Evolutionary conservation across 2,329 filamentous ascomycete genomes (phyloP), one percentile per base, ranked within the genome.

Genomic region (Penicillium digitatum): DNA sequence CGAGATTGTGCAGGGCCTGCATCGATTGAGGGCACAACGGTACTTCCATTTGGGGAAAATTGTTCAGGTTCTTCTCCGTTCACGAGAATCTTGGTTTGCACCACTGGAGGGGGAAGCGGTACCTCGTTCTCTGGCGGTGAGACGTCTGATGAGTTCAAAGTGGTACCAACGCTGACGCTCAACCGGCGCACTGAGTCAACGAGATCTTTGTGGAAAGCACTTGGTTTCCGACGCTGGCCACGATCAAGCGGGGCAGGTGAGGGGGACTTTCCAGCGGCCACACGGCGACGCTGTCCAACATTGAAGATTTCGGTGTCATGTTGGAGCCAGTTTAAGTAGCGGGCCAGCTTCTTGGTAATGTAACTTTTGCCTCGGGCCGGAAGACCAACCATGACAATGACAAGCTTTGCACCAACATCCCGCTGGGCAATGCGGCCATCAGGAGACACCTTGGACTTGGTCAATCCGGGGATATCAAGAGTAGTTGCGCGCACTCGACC

Each of bases 281-380:
- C 84, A 65, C 94, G 87, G 66, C 94, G 83, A 68, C 91, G 83
- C 73, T 96, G 93, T 57, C 94, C 94, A 35, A 99, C 94, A 67
- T 99, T 99, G 83, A 99, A 99, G 65, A 99, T 96, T 63, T 82
- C 84, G 12, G 92, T 94, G 68, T 96, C 90, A 74, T 99, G 93
- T 70, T 99, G 94, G 68, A 96, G 86, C 94, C 94, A 99, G 47
- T 95, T 93, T 48, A 99, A 78, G 71, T 97, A 99, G 58, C 94
- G 84, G 56, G 94, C 89, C 60, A 99, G 83, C 78, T 99, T 99
- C 80, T 97, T 97, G 58, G 94, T 97, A 67, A 99, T 95, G 76
- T 99, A 99, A 52, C 92, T 96, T 78, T 99, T 99, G 70, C 94
- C 94, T 67, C 94, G 82, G 10, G 94, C 94, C 3, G 94, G 94